phyloP scores from a whole-genome alignment of 108 stramenopile genomes.

The Cyclotella distinguenda region DNA sequence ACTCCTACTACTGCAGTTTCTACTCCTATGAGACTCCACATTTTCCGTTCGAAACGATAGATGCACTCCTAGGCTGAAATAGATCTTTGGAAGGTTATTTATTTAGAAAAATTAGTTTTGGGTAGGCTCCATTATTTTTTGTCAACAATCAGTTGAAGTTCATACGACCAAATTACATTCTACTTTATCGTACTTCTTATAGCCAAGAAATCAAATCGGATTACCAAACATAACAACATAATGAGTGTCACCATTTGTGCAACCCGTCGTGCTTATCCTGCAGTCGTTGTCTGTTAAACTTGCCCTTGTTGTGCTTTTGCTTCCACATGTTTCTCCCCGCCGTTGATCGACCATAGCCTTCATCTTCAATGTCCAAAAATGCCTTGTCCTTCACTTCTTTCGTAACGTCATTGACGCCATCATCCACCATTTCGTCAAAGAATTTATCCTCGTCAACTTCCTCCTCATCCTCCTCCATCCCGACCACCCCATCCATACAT shows the following conservation, averaged over 20 bases:
- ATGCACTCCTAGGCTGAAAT: too few species aligned
- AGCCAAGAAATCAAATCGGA: too few species aligned
- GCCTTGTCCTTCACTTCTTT: constrained; percentile 62
- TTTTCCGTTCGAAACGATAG: too few species aligned
- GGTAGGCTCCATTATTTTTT: too few species aligned
- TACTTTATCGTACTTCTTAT: too few species aligned
- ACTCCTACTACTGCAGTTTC: too few species aligned
- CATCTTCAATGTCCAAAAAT: constrained; percentile 53
- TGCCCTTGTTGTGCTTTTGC: constrained; percentile 89
- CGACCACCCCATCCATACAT: constrained; percentile 58
- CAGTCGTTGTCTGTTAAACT: constrained; percentile 56
- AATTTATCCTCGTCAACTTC: constrained; percentile 43
- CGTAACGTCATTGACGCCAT: constrained; percentile 44
- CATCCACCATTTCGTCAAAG: constrained; percentile 60
- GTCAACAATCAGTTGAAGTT: too few species aligned
- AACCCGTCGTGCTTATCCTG: constrained; percentile 34
- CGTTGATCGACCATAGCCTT: constrained; percentile 84
- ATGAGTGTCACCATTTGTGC: constrained; percentile 47
- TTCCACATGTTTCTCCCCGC: constrained; percentile 92
- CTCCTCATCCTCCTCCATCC: constrained; percentile 41
- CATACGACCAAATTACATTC: too few species aligned
- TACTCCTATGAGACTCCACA: too few species aligned
- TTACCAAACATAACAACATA: too few species aligned
- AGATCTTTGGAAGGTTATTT: too few species aligned
- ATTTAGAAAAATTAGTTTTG: too few species aligned